phyloP scores from a whole-genome alignment of 805 yeast genomes.

The Suhomyces tanzawaensis region DNA sequence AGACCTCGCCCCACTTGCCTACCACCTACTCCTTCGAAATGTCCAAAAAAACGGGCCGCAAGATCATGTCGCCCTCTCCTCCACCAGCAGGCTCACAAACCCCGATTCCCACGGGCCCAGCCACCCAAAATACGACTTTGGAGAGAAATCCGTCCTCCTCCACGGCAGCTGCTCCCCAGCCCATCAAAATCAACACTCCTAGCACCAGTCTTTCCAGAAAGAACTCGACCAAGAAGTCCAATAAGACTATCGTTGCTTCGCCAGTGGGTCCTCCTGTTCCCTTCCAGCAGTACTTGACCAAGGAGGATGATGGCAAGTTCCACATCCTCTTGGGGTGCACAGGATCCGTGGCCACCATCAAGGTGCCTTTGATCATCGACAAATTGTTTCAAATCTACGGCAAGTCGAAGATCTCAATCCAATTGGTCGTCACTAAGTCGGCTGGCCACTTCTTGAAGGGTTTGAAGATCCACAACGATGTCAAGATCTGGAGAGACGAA shows the following conservation, averaged over 20 bases:
- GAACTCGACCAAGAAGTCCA: conserved; percentile 33
- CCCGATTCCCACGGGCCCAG: conserved; percentile 14
- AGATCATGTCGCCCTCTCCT: conserved; percentile 5
- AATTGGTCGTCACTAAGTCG: conserved; percentile 77
- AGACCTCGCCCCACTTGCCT: conserved; percentile 9
- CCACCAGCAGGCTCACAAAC: conserved; percentile 2
- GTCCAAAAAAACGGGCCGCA: conserved; percentile 6
- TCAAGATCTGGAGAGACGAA: conserved; percentile 85
- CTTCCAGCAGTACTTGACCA: conserved; percentile 66
- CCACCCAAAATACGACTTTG: conserved; percentile 14
- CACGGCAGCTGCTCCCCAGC: too few species aligned
- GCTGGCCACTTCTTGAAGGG: conserved; percentile 72
- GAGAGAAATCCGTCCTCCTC: background rate
- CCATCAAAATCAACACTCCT: conserved; percentile 16
- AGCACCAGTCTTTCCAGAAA: conserved; percentile 15
- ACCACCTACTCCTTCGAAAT: conserved; percentile 2
- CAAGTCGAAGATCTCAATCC: conserved; percentile 66
- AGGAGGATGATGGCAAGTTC: conserved; percentile 77
- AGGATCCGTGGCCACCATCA: conserved; percentile 95
- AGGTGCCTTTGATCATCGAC: conserved; percentile 85
- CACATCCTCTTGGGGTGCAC: conserved; percentile 91
- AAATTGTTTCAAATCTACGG: conserved; percentile 81
- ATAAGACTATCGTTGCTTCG: conserved; percentile 54
- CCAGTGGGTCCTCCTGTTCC: conserved; percentile 69
- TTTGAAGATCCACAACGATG: conserved; percentile 58